Evolutionary conservation across 1,139 yeast genomes (phyloP), one percentile per base, ranked within the genome.

Genomic region (Geotrichum bryndzae): DNA sequence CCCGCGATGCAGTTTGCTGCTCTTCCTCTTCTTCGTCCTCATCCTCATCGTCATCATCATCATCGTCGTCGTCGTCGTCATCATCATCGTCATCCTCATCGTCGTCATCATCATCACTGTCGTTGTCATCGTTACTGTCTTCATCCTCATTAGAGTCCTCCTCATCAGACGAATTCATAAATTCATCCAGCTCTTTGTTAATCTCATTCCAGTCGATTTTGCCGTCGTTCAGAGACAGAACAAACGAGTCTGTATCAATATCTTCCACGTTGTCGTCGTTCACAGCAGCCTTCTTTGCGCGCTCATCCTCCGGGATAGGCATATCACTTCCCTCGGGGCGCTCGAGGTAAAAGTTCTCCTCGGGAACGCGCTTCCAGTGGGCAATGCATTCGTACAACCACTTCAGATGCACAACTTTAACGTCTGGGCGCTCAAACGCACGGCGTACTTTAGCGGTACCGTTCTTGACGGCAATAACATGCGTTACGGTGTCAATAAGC

Each of bases 371-470:
- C 59, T 79, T 77, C 98, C 99, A 94, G 23, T 80, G 76, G 18
- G 91, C 85, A 66, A 94, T 79, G 72, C 97, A 89, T 29, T 88
- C 86, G 76, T 91, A 91, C 3, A 94, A 75, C 99, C 99, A 94
- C 70, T 88, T 95, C 1, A 96, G 91, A 69, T 86, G 87, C n/a
- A 94, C 96, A 41, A 94, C 82, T 69, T 88, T 86, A 48, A 87
- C 87, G 35, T 69, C 66, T 4, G 73, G 71, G 48, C 68, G 66
- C 18, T 73, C 73, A 15, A 76, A 73, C 13, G 86, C 79, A 1
- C 88, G 87, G 59, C 94, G 81, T 2, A 94, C 96, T 73, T 94
- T 94, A 69, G 84, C 83, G 1, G 91, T 86, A 23, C 86, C 84
- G 1, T 90, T 86, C 64, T 86, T 88, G 64, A 80, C 80, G 55